phyloP scores from a whole-genome alignment of 2,329 filamentous ascomycete species.

The Colletotrichum eremochloae region DNA sequence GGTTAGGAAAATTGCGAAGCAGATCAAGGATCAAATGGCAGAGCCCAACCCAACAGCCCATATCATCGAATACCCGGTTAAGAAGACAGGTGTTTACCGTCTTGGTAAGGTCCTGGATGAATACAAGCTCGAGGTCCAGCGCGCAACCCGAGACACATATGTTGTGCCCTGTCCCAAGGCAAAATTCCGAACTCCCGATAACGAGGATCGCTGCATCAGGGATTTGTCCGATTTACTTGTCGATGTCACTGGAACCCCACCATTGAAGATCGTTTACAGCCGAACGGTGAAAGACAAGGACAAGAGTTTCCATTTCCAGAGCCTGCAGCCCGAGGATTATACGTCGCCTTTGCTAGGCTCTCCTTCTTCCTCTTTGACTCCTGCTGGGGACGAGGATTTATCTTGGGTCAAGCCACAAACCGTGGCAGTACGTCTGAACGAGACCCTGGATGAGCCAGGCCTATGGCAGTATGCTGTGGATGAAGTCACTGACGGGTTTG shows the following conservation, averaged over 20 bases:
- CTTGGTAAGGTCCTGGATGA: constrained; percentile 90
- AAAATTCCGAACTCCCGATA: constrained; percentile 73
- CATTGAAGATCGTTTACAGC: constrained; percentile 92
- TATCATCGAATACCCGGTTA: constrained; percentile 79
- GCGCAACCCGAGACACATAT: constrained; percentile 80
- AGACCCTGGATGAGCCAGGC: constrained; percentile 84
- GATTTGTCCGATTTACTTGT: constrained; percentile 89
- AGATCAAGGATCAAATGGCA: constrained; percentile 74
- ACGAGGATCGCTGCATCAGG: constrained; percentile 80
- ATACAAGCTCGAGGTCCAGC: constrained; percentile 92
- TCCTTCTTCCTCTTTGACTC: constrained; percentile 68
- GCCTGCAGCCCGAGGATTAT: constrained; percentile 90
- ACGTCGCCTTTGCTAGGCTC: constrained; percentile 80
- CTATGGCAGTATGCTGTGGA: constrained; percentile 92
- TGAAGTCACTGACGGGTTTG: constrained; percentile 90
- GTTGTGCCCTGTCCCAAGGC: constrained; percentile 90
- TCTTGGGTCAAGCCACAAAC: constrained; percentile 84
- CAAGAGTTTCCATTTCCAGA: constrained; percentile 90
- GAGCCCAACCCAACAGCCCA: constrained; percentile 73
- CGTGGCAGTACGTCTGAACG: constrained; percentile 87
- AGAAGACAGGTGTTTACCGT: constrained; percentile 89
- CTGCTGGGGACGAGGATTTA: constrained; percentile 73
- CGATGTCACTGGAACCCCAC: constrained; percentile 88
- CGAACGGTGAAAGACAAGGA: constrained; percentile 87
- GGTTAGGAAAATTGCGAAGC: constrained; percentile 79